Evolutionary conservation across 129 eudicot species (phyloP).

Genomic region (Erigeron canadensis): DNA sequence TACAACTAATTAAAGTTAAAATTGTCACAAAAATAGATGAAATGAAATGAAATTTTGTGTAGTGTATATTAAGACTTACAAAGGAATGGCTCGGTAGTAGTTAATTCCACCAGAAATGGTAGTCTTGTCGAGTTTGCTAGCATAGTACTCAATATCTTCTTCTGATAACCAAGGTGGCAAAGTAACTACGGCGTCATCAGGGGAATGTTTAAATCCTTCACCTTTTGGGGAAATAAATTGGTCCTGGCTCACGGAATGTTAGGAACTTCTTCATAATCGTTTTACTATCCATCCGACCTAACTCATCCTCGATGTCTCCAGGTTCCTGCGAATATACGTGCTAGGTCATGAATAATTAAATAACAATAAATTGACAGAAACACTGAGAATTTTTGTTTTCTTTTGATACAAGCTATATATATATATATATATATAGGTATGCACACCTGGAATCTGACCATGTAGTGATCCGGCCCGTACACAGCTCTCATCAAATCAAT

Average conservation of each 20-base stretch:
- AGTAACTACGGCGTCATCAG: slow-evolving; percentile 20
- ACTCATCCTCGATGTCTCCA: slow-evolving; percentile 59
- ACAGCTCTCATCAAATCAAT: slow-evolving; percentile 17
- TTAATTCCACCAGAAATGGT: slow-evolving; percentile 70
- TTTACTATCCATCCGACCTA: slow-evolving; percentile 38
- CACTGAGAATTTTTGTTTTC: too few relatives aligned
- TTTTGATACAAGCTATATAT: too few relatives aligned
- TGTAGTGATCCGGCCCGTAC: slow-evolving; percentile 50
- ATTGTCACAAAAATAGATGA: background rate
- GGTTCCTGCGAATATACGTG: slow-evolving; percentile 39
- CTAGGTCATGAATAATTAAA: too few relatives aligned
- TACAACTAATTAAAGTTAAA: background rate
- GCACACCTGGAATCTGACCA: slow-evolving; percentile 49
- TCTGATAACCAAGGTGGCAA: slow-evolving; percentile 72
- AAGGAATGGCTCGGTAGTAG: slow-evolving; percentile 52
- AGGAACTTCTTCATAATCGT: slow-evolving; percentile 38
- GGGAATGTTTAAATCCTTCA: slow-evolving; percentile 33
- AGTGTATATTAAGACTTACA: slow-evolving; percentile 43
- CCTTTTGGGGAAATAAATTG: slow-evolving; percentile 53
- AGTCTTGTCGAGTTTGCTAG: slow-evolving; percentile 40
- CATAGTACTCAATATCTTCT: slow-evolving; percentile 59
- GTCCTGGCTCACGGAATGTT: slow-evolving; percentile 42
- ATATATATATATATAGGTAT: background rate
- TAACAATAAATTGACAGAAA: too few relatives aligned
- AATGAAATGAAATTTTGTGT: background rate